Evolutionary conservation across 208 protist genomes (phyloP), one percentile per base, ranked within the genome.

Genomic region (Trypanosoma avium): DNA sequence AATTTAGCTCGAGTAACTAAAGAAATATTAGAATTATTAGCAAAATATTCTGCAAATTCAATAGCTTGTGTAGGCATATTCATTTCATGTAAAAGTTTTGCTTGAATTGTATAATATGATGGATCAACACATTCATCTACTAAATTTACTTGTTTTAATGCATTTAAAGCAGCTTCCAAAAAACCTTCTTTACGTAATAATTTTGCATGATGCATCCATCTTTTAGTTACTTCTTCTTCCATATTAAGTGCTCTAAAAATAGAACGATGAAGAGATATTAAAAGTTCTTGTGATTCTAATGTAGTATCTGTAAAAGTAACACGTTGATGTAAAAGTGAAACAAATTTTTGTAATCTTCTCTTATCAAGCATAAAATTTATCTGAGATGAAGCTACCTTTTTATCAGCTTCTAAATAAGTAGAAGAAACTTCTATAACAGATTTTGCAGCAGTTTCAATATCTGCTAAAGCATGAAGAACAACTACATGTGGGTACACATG

Each of bases 61-160:
- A 97, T 75, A 9, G 93, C 95, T 27, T 90, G 80, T 29, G 77
- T 80, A 4, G 80, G 65, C 4, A 87, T 78, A 22, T 90, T 80
- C 54, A 88, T 87, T 26, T 90, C 90, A 65, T 94, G 82, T 35
- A 97, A 67, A 15, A 98, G 67, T 60, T 97, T 87, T 9, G 95
- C 87, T 3, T 87, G 61, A 15, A 95, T 75, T n/a, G 86, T 70
- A 59, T 91, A 92, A 64, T 93, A 92, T 10, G 59, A 45, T 13
- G 70, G 57, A 30, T 46, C 21, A 17, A 42, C 24, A 46, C 33
- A 61, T 59, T 7, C 66, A 71, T 58, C 61, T 32, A 68, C 64
- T 21, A 75, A 75, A 57, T 54, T 70, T 0, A 85, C 75, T 48
- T 92, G 92, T 10, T 81, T 75, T 0, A 90, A 79, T 13, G 88